These are phyloP conservation scores for Clavulina sp. DNA, from an alignment of 768 basidiomycete species.

Conservation along the genomic window DNA sequence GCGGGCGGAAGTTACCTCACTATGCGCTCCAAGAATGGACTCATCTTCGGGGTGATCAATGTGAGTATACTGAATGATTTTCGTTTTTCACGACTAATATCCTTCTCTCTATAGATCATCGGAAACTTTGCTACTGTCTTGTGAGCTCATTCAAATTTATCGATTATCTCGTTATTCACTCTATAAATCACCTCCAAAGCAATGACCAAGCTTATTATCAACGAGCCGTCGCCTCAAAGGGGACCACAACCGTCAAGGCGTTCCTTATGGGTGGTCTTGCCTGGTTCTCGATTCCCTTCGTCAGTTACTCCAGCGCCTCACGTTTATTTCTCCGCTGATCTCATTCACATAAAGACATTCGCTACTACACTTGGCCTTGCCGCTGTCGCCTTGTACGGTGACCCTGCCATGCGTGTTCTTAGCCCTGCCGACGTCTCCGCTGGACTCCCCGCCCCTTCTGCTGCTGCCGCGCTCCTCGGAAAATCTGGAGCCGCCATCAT, in stretches of 20 bases:
- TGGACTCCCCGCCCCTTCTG: slow-evolving; percentile 74
- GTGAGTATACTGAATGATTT: neutral
- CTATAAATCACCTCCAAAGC: neutral
- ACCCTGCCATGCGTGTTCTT: slow-evolving; percentile 27
- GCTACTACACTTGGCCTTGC: slow-evolving; percentile 78
- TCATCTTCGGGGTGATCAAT: slow-evolving; percentile 71
- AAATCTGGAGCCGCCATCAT: slow-evolving; percentile 63
- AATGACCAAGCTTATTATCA: slow-evolving; percentile 78
- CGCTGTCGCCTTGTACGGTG: slow-evolving; percentile 59
- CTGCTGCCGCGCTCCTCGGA: slow-evolving; percentile 66
- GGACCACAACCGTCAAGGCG: slow-evolving; percentile 74
- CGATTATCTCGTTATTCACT: neutral
- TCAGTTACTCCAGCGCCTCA: neutral
- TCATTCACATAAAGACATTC: slow-evolving; percentile 29
- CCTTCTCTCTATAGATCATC: slow-evolving; percentile 25
- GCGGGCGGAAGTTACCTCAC: slow-evolving; percentile 69
- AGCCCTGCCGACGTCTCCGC: slow-evolving; percentile 56
- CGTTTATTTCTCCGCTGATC: neutral
- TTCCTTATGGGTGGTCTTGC: slow-evolving; percentile 79
- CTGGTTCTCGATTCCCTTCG: slow-evolving; percentile 83
- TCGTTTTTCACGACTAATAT: neutral
- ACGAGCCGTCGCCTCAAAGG: slow-evolving; percentile 73
- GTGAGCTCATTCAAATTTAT: neutral
- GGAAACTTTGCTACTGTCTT: slow-evolving; percentile 43
- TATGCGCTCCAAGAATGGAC: slow-evolving; percentile 55